These are phyloP conservation scores for Vanrija sp. DNA, from an alignment of 1,284 basidiomycete genomes.

Conservation along the genomic window DNA sequence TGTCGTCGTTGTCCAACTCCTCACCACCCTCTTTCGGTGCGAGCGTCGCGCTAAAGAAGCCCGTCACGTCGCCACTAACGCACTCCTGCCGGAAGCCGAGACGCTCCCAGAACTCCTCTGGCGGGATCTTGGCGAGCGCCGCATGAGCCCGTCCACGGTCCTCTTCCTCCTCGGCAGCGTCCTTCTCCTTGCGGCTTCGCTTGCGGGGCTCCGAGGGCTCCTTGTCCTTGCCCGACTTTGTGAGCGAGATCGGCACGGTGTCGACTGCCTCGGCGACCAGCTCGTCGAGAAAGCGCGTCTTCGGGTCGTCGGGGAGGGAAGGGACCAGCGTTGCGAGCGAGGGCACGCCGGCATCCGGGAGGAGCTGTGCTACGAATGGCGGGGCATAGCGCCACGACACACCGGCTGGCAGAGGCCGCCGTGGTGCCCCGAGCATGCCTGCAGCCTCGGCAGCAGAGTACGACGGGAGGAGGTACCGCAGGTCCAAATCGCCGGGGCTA, in stretches of 20 bases:
- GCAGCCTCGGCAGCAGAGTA: constrained; percentile 66
- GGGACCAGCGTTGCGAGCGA: constrained; percentile 70
- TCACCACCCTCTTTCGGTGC: background rate
- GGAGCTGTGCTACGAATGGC: constrained; percentile 19
- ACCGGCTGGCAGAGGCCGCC: constrained; percentile 36
- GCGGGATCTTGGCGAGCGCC: constrained; percentile 47
- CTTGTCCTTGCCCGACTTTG: background rate
- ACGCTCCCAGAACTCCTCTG: constrained; percentile 87
- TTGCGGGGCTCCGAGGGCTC: constrained; percentile 7
- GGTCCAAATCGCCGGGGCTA: constrained; percentile 37
- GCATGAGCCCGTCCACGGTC: constrained; percentile 38
- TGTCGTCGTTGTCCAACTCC: background rate
- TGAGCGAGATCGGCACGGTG: constrained; percentile 54
- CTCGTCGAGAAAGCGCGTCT: constrained; percentile 84
- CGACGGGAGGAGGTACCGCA: constrained; percentile 66
- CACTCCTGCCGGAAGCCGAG: constrained; percentile 95
- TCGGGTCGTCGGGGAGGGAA: constrained; percentile 87
- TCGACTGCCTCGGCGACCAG: constrained; percentile 55
- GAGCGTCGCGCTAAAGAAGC: constrained; percentile 64
- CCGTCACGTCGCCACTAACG: constrained; percentile 74
- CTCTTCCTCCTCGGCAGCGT: constrained; percentile 45
- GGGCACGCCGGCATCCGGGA: background rate
- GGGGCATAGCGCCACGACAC: constrained; percentile 37
- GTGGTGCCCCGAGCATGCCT: constrained; percentile 55
- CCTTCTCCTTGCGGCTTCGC: constrained; percentile 32